Conservation (phyloP, 352 stramenopile species). For the Pythium volutum region DNA sequence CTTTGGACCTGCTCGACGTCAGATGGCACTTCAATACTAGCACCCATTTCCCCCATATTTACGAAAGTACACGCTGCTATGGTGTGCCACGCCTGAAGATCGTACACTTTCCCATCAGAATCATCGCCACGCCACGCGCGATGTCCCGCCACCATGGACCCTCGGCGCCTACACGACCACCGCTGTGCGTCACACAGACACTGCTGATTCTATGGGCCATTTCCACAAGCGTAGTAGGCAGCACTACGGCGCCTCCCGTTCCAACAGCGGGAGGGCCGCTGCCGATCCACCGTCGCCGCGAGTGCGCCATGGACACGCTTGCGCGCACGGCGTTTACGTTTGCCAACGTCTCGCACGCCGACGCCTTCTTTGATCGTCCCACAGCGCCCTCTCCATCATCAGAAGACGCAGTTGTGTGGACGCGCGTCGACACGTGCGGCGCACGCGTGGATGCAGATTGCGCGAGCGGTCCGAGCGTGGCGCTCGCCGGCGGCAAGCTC, state of each 20-base stretch:
- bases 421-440: constrained; percentile 13
- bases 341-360: neutral
- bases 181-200: too few relatives aligned
- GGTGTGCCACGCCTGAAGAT: too few relatives aligned
- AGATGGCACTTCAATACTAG: too few relatives aligned
- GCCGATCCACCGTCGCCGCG: constrained; percentile 22
- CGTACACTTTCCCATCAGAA: too few relatives aligned
- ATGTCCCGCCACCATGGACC: too few relatives aligned
- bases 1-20: too few relatives aligned
- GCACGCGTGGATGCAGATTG: neutral
- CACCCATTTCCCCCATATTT: too few relatives aligned
- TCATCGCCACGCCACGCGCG: too few relatives aligned
- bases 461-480: constrained; percentile 2
- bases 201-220: neutral
- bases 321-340: constrained; percentile 22
- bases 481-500: constrained; percentile 10
- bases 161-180: too few relatives aligned
- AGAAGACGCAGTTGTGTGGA: neutral
- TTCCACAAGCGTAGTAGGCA: neutral
- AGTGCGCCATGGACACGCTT: constrained; percentile 20
- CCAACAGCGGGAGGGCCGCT: neutral
- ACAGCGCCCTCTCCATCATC: neutral
- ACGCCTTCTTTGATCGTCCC: constrained; percentile 6
- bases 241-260: neutral
- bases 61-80: too few relatives aligned